These are phyloP conservation scores for Pseudogymnoascus sp. DNA, from an alignment of 2,329 filamentous ascomycete species.

Conservation along the genomic window DNA sequence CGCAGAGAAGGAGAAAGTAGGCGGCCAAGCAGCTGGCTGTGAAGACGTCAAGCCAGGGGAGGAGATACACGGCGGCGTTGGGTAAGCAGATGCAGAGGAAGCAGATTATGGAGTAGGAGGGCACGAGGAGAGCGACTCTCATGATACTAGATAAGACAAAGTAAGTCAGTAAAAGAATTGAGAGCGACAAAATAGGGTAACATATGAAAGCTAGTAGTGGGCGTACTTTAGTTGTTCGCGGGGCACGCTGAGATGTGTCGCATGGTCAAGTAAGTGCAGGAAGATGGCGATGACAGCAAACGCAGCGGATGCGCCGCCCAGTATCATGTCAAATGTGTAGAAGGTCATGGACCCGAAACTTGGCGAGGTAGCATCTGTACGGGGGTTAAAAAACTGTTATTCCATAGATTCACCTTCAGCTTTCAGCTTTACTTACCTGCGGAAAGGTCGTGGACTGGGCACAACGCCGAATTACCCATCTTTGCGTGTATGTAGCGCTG, in stretches of 20 bases:
- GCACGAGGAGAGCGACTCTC: background rate
- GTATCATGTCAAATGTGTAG: background rate
- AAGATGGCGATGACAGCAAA: background rate
- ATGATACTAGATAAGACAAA: background rate
- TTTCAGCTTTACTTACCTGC: background rate
- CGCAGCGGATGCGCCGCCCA: background rate
- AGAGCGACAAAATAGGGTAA: background rate
- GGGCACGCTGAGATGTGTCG: background rate
- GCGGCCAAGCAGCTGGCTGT: background rate
- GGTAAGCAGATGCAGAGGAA: background rate
- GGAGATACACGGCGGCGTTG: background rate
- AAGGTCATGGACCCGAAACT: background rate
- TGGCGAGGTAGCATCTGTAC: background rate
- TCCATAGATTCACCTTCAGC: background rate
- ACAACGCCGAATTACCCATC: background rate
- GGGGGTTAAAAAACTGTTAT: background rate
- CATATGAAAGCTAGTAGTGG: background rate
- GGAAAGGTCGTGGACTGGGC: background rate
- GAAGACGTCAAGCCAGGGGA: background rate
- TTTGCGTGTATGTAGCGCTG: background rate
- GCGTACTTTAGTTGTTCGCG: background rate
- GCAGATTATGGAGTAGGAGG: background rate
- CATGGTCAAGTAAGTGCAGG: background rate
- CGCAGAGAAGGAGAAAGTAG: background rate
- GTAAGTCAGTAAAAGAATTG: background rate